Conservation (phyloP, 495 filamentous ascomycete genomes). For the Penicillium soppii region DNA sequence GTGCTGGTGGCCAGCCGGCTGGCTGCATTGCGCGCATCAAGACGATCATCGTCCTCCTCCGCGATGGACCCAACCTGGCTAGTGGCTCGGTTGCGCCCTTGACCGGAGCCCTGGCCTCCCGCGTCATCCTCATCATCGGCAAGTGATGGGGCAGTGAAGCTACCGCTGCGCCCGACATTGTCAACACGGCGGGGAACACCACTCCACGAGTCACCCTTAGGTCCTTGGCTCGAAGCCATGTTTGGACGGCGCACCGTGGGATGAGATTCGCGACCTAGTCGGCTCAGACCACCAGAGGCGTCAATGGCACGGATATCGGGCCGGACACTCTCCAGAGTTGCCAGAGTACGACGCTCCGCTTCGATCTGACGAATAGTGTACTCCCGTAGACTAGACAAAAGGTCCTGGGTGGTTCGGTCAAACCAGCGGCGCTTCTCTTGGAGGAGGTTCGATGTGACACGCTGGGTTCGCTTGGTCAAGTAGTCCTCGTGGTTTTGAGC, state of each 20-base stretch:
- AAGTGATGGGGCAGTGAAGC: slow-evolving; percentile 46
- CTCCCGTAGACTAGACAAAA: slow-evolving; percentile 79
- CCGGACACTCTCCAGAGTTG: slow-evolving; percentile 86
- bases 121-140: slow-evolving; percentile 42
- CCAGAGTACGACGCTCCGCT: slow-evolving; percentile 86
- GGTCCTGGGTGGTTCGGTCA: slow-evolving; percentile 75
- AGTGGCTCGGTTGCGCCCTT: slow-evolving; percentile 58
- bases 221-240: slow-evolving; percentile 82
- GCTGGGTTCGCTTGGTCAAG: slow-evolving; percentile 76
- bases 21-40: slow-evolving; percentile 94
- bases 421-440: slow-evolving; percentile 92
- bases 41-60: slow-evolving; percentile 90
- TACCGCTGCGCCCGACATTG: slow-evolving; percentile 72
- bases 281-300: slow-evolving; percentile 79
- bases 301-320: slow-evolving; percentile 94
- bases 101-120: slow-evolving; percentile 36
- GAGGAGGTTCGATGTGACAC: slow-evolving; percentile 85
- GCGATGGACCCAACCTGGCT: slow-evolving; percentile 59
- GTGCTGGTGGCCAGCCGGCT: slow-evolving; percentile 91
- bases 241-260: slow-evolving; percentile 73
- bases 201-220: slow-evolving; percentile 95
- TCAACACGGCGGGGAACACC: slow-evolving; percentile 83
- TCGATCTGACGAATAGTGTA: slow-evolving; percentile 95
- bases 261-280: slow-evolving; percentile 85
- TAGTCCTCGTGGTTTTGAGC: slow-evolving; percentile 75